A percentile compares a stretch with the other conserved stretches of the same genome.
These are phyloP conservation scores for Cytospora mali DNA, from an alignment of 2,329 filamentous ascomycete genomes.

Conservation along the genomic window DNA sequence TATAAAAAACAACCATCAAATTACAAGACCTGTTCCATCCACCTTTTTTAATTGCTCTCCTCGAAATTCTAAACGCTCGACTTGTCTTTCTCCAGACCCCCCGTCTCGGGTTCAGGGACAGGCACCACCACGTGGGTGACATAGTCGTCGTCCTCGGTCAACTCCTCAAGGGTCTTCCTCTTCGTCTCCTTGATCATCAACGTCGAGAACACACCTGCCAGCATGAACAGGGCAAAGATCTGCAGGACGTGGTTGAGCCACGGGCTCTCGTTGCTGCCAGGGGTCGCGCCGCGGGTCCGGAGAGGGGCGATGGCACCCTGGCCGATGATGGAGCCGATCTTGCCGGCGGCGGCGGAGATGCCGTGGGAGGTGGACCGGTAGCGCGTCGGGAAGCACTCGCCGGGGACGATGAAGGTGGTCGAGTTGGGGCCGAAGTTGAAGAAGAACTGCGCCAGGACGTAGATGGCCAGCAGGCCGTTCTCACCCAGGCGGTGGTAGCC, in stretches of 20 bases:
- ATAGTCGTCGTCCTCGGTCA: slow-evolving; percentile 40
- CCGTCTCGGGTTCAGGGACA: not conserved
- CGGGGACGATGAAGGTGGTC: slow-evolving; percentile 60
- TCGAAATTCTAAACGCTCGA: slow-evolving; percentile 7
- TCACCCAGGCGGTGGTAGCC: slow-evolving; percentile 57
- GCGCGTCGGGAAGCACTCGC: slow-evolving; percentile 59
- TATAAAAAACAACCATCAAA: not conserved
- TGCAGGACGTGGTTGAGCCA: slow-evolving; percentile 80
- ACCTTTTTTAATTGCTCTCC: slow-evolving; percentile 15
- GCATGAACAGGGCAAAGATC: slow-evolving; percentile 77
- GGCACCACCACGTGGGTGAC: not conserved
- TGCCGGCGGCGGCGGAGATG: slow-evolving; percentile 53
- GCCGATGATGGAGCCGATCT: slow-evolving; percentile 60
- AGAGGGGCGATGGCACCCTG: slow-evolving; percentile 61
- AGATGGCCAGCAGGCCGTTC: slow-evolving; percentile 58
- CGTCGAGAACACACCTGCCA: slow-evolving; percentile 69
- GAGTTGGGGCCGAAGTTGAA: slow-evolving; percentile 63
- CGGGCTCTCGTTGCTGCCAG: slow-evolving; percentile 49
- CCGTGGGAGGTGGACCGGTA: slow-evolving; percentile 61
- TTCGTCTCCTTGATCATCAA: slow-evolving; percentile 75
- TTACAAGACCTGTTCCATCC: not conserved
- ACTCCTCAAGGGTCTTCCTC: slow-evolving; percentile 71
- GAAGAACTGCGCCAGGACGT: slow-evolving; percentile 60
- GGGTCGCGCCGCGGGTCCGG: slow-evolving; percentile 48
- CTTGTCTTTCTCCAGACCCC: slow-evolving; percentile 21